These are phyloP conservation scores for Nannochloropsis gaditana DNA, from an alignment of 108 stramenopile species.

Conservation along the genomic window DNA sequence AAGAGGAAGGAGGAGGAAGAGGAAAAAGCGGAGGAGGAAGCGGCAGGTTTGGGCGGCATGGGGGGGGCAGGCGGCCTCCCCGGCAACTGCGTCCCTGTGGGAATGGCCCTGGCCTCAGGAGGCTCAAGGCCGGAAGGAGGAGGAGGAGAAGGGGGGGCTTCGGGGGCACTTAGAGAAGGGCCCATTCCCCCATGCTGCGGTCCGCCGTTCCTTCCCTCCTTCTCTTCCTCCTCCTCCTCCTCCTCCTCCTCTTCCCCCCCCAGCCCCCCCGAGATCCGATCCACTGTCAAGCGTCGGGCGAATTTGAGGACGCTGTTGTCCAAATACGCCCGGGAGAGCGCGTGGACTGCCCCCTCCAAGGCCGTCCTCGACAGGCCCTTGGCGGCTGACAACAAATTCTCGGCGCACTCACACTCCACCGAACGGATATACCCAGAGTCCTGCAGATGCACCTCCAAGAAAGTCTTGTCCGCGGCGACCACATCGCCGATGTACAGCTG, in stretches of 20 bases:
- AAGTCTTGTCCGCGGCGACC: conserved; percentile 67
- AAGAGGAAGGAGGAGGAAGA: not conserved
- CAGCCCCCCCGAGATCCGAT: not conserved
- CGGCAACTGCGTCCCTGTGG: no score
- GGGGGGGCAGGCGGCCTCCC: not conserved
- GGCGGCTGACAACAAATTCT: conserved; percentile 73
- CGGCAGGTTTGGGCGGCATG: not conserved
- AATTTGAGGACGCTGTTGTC: not conserved
- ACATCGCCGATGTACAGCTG: conserved; percentile 71
- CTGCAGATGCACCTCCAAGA: conserved; percentile 73
- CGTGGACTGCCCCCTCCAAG: conserved; percentile 61
- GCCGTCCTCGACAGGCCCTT: conserved; percentile 63
- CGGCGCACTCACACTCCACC: conserved; percentile 76
- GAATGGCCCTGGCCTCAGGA: no score
- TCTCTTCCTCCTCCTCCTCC: not conserved
- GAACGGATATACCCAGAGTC: conserved; percentile 62
- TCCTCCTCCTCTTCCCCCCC: not conserved
- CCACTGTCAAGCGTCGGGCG: not conserved
- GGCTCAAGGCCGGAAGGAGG: no score
- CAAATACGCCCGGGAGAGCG: not conserved
- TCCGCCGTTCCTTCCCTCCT: not conserved
- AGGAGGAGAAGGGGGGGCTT: no score
- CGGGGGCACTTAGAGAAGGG: no score
- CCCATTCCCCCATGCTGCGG: no score
- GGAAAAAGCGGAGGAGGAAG: not conserved